A percentile compares a stretch with the other conserved stretches of the same genome.
phyloP scores from a whole-genome alignment of 192 early-diverging fungal genomes.

The Borealophlyctis nickersoniae region DNA sequence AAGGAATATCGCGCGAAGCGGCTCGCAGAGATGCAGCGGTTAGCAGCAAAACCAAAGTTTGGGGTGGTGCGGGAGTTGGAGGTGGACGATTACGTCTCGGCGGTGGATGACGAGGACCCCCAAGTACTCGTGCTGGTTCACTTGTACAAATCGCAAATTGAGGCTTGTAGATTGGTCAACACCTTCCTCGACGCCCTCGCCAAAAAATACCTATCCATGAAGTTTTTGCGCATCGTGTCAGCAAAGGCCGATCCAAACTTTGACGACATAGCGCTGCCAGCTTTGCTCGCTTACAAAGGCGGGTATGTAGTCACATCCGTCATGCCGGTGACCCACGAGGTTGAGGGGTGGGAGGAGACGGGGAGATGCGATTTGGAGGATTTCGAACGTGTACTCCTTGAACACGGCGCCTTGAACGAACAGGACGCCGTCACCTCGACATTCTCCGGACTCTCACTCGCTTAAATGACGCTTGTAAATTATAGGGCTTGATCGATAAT shows the following conservation, averaged over 20 bases:
- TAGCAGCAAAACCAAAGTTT: slow-evolving; percentile 19
- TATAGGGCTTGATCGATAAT: no score
- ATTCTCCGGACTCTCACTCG: no score
- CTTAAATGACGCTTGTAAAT: no score
- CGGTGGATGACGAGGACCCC: slow-evolving; percentile 41
- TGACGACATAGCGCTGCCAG: slow-evolving; percentile 51
- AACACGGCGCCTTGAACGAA: slow-evolving; percentile 25
- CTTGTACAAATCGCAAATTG: slow-evolving; percentile 41
- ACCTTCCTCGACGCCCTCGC: slow-evolving; percentile 67
- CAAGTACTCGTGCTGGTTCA: slow-evolving; percentile 44
- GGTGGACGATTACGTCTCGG: slow-evolving; percentile 44
- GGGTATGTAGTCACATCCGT: slow-evolving; percentile 36
- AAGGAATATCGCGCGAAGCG: slow-evolving; percentile 33
- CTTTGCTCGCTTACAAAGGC: slow-evolving; percentile 43
- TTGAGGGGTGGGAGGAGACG: slow-evolving; percentile 31
- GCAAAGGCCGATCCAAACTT: slow-evolving; percentile 47
- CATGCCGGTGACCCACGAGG: slow-evolving; percentile 48
- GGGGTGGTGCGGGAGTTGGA: slow-evolving; percentile 27
- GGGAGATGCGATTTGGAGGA: slow-evolving; percentile 43
- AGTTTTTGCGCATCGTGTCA: slow-evolving; percentile 86
- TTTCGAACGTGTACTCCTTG: slow-evolving; percentile 40
- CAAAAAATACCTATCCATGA: slow-evolving; percentile 66
- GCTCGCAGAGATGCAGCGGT: slow-evolving; percentile 24
- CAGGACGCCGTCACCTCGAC: no score
- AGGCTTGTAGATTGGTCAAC: slow-evolving; percentile 73